Evolutionary conservation across 2,329 filamentous ascomycete species (phyloP).

Genomic region (Neonectria magnoliae): DNA sequence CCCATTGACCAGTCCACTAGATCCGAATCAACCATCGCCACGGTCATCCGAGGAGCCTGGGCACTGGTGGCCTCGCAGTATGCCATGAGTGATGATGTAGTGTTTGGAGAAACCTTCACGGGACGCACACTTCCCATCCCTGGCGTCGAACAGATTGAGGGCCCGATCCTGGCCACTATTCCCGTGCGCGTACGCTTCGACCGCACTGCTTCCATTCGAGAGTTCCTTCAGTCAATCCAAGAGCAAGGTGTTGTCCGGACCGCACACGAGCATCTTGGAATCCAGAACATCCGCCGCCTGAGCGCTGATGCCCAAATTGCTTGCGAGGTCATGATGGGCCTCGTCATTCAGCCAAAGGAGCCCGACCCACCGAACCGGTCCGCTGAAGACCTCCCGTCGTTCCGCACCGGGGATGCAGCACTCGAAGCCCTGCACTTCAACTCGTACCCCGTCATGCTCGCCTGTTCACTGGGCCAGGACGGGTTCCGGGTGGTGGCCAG

Average conservation of each 20-base stretch:
- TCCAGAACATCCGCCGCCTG: slow-evolving; percentile 53
- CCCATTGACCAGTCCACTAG: slow-evolving; percentile 29
- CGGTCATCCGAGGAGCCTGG: slow-evolving; percentile 43
- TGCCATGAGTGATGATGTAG: slow-evolving; percentile 41
- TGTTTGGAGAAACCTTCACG: slow-evolving; percentile 45
- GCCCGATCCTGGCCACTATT: slow-evolving; percentile 43
- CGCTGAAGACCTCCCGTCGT: slow-evolving; percentile 49
- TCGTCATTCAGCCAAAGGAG: slow-evolving; percentile 59
- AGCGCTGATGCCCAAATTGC: slow-evolving; percentile 60
- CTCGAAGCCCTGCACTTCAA: slow-evolving; percentile 67
- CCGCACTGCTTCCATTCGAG: slow-evolving; percentile 32
- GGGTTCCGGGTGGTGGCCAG: slow-evolving; percentile 68
- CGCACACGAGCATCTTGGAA: slow-evolving; percentile 45
- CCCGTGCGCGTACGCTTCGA: slow-evolving; percentile 39
- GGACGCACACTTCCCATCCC: slow-evolving; percentile 43
- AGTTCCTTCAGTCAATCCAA: slow-evolving; percentile 43
- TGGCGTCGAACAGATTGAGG: slow-evolving; percentile 44
- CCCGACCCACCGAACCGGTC: slow-evolving; percentile 24
- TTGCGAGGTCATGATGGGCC: slow-evolving; percentile 65
- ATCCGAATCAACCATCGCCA: slow-evolving; percentile 38
- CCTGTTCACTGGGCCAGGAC: slow-evolving; percentile 65
- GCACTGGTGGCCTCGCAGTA: slow-evolving; percentile 41
- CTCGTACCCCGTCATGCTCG: slow-evolving; percentile 70
- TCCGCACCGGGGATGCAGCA: slow-evolving; percentile 64
- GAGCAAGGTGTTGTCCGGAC: slow-evolving; percentile 39